These are phyloP conservation scores for Dujonia santamariae DNA, from an alignment of 1,139 yeast genomes.

Conservation along the genomic window DNA sequence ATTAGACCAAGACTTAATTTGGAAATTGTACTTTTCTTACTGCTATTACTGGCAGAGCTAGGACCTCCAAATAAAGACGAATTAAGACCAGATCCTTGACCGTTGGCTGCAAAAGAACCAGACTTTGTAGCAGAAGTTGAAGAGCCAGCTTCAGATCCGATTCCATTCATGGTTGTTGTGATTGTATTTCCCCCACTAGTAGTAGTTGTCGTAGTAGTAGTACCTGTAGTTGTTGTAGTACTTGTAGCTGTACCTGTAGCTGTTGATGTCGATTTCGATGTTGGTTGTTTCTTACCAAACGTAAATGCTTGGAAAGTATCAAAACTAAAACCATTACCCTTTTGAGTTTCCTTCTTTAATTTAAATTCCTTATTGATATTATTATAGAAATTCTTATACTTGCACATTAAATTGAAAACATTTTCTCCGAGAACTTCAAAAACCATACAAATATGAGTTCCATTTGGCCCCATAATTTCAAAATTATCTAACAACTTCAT, in stretches of 20 bases:
- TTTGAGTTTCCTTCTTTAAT: conserved; percentile 3
- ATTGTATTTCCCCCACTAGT: neutral
- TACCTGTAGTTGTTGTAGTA: too few species aligned
- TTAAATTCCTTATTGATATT: conserved; percentile 5
- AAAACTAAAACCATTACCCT: neutral
- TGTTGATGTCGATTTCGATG: neutral
- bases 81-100: too few species aligned
- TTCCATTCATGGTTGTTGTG: neutral
- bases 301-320: conserved; percentile 2
- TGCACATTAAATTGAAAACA: conserved; percentile 35
- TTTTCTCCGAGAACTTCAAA: conserved; percentile 44
- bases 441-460: conserved; percentile 43
- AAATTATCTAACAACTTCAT: conserved; percentile 40
- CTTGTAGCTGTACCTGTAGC: too few species aligned
- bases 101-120: too few species aligned
- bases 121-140: too few species aligned
- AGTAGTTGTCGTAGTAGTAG: too few species aligned
- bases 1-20: conserved; percentile 8
- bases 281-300: conserved; percentile 1
- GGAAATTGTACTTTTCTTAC: conserved; percentile 9
- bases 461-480: conserved; percentile 40
- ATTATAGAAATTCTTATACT: conserved; percentile 21
- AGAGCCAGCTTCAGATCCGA: too few species aligned
- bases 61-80: neutral
- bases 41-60: conserved; percentile 1